Conservation (phyloP, 1,284 basidiomycete species). For the Cerioporus squamosus region DNA sequence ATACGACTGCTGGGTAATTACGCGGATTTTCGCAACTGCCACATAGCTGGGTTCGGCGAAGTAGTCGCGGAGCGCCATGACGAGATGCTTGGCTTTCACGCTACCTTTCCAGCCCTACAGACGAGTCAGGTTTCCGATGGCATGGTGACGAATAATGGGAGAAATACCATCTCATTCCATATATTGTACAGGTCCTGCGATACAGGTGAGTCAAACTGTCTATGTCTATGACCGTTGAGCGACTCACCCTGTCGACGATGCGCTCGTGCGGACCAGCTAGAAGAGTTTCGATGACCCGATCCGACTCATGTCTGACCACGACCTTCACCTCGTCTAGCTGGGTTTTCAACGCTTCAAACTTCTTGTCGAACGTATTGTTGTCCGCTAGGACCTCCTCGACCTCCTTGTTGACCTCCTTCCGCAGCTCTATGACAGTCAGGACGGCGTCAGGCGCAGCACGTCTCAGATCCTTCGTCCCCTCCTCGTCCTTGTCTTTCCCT, state of each 20-base stretch:
- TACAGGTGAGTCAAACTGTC: neutral
- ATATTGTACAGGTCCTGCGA: neutral
- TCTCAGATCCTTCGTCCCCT: no score
- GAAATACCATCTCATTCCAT: neutral
- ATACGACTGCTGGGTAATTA: neutral
- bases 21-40: neutral
- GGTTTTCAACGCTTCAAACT: constrained; percentile 34
- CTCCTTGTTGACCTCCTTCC: constrained; percentile 4
- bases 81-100: constrained; percentile 36
- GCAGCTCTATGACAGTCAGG: constrained; percentile 1
- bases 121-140: neutral
- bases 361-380: constrained; percentile 32
- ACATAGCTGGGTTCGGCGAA: constrained; percentile 24
- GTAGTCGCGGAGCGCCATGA: constrained; percentile 35
- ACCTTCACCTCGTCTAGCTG: constrained; percentile 30
- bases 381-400: constrained; percentile 4
- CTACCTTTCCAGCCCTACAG: constrained; percentile 33
- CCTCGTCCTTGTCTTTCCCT: neutral
- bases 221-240: neutral
- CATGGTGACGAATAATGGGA: neutral
- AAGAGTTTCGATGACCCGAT: constrained; percentile 31
- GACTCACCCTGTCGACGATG: constrained; percentile 33
- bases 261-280: constrained; percentile 35
- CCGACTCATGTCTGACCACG: constrained; percentile 22
- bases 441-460: neutral